Percentiles rank a stretch among this genome's conserved stretches.
Conservation (phyloP, 73 alveolate genomes). For the Symbiodinium pilosum region DNA sequence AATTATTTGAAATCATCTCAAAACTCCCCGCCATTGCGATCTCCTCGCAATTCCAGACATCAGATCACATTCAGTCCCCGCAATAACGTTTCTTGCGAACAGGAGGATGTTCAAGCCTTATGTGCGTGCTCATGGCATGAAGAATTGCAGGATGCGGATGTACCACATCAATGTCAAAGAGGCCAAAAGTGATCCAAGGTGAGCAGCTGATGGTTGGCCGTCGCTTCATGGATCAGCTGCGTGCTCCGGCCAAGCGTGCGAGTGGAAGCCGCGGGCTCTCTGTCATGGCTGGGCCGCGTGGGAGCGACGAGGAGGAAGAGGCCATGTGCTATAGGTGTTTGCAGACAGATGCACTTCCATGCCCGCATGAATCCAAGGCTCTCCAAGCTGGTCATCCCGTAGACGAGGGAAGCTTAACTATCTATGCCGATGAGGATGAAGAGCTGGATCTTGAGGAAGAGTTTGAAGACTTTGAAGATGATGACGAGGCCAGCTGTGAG, state of each 20-base stretch:
- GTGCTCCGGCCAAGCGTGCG: slow-evolving; percentile 18
- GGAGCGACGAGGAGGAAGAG: slow-evolving; percentile 41
- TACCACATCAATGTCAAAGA: neutral
- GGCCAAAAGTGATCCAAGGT: slow-evolving; percentile 28
- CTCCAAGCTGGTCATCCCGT: slow-evolving; percentile 13
- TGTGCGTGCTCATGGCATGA: neutral
- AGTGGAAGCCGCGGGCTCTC: slow-evolving; percentile 2
- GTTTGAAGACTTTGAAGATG: slow-evolving; percentile 10
- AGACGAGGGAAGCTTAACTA: slow-evolving; percentile 12
- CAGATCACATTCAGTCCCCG: neutral
- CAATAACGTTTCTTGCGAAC: no score
- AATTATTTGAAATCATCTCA: no score
- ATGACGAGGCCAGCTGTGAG: slow-evolving; percentile 15
- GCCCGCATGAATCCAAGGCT: neutral
- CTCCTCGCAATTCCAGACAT: no score
- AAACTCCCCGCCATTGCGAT: no score
- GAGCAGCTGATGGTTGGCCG: slow-evolving; percentile 69
- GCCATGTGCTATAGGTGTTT: neutral
- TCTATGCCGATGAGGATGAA: neutral
- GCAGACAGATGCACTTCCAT: neutral
- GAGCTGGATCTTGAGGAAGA: slow-evolving; percentile 40
- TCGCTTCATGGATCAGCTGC: slow-evolving; percentile 72
- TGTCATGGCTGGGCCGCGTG: slow-evolving; percentile 54
- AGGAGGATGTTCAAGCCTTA: neutral
- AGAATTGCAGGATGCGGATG: neutral